phyloP scores from a whole-genome alignment of 257 asterid species.

The Nemophila menziesii region DNA sequence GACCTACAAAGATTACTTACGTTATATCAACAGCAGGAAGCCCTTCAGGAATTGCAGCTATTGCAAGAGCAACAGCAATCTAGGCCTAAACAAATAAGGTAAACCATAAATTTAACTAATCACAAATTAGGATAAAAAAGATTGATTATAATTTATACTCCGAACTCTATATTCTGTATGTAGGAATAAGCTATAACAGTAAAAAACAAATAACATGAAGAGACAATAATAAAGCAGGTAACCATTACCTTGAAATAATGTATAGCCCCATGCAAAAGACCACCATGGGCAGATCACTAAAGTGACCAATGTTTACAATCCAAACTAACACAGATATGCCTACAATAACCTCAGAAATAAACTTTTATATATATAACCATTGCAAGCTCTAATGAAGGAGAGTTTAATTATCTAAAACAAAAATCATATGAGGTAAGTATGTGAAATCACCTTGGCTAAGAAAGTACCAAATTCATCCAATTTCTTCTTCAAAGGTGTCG shows the following conservation, averaged over 20 bases:
- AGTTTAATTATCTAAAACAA: neutral
- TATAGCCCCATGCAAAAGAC: conserved; percentile 85
- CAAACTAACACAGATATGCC: conserved; percentile 94
- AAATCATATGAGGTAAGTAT: neutral
- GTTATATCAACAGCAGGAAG: conserved; percentile 99
- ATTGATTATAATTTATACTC: too few species aligned
- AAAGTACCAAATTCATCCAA: conserved; percentile 95
- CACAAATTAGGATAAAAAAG: too few species aligned
- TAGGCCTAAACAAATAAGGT: conserved; percentile 17
- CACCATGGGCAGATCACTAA: conserved; percentile 96
- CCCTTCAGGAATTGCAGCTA: conserved; percentile 99
- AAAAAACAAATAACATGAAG: too few species aligned
- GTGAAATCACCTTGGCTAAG: conserved; percentile 4
- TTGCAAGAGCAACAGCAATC: conserved; percentile 99
- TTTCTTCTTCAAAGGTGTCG: conserved; percentile 91
- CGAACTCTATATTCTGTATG: too few species aligned
- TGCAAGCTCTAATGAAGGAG: neutral
- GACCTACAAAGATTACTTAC: conserved; percentile 46
- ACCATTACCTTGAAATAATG: conserved; percentile 85
- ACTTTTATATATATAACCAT: conserved; percentile 2
- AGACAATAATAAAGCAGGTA: too few species aligned
- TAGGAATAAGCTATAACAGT: too few species aligned
- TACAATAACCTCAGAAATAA: conserved; percentile 64
- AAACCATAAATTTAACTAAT: neutral
- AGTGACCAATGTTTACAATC: conserved; percentile 96